These are phyloP conservation scores for Hanseniaspora meyeri DNA, from an alignment of 805 yeast genomes.

Conservation along the genomic window DNA sequence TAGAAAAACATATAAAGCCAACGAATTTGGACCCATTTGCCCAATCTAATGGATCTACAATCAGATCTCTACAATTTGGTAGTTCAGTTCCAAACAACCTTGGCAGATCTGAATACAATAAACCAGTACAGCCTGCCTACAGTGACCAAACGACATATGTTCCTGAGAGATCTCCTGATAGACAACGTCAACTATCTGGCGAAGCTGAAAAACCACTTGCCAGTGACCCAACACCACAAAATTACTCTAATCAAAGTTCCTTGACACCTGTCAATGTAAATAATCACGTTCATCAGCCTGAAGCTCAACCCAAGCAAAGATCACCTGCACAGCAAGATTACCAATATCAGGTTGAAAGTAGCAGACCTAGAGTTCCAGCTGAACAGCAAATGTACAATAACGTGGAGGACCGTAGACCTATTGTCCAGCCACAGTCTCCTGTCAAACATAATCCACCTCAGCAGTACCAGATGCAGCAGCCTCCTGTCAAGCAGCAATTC, in stretches of 20 bases:
- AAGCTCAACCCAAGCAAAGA: background rate
- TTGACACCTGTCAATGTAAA: background rate
- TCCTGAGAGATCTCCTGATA: constrained; percentile 10
- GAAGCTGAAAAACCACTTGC: background rate
- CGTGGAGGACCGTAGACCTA: background rate
- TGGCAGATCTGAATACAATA: background rate
- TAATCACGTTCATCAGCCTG: background rate
- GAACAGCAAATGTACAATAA: background rate
- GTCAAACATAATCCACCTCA: background rate
- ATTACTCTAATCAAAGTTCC: background rate
- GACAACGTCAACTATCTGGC: background rate
- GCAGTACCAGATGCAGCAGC: background rate
- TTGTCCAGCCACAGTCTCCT: background rate
- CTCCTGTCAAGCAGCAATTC: background rate
- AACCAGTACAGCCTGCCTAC: background rate
- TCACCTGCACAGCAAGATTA: background rate
- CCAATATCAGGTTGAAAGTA: background rate
- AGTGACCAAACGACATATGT: background rate
- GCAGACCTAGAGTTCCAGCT: background rate
- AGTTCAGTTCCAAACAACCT: background rate
- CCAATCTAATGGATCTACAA: background rate
- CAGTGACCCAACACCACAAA: background rate
- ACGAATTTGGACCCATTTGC: background rate
- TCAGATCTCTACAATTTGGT: constrained; percentile 7
- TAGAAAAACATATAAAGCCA: background rate